Evolutionary conservation across 129 eudicot genomes (phyloP).

Genomic region (Solidago caesia): DNA sequence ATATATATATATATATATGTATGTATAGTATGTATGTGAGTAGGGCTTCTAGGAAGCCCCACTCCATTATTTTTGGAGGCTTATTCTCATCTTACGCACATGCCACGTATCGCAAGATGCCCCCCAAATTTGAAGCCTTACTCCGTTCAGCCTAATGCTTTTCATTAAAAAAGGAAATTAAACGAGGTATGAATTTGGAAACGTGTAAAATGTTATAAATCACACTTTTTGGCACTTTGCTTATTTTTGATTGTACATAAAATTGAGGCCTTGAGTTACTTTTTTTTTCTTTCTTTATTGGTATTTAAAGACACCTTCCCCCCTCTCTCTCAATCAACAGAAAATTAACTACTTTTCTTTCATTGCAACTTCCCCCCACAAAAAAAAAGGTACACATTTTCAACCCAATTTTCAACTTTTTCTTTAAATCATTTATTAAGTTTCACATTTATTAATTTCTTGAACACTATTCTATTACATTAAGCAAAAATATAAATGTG

Average conservation of each 20-base stretch:
- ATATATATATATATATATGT: no score
- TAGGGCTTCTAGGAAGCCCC: no score
- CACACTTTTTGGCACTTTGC: conserved; percentile 59
- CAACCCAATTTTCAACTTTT: conserved; percentile 5
- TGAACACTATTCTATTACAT: background rate
- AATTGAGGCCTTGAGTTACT: conserved; percentile 31
- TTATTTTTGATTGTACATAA: conserved; percentile 41
- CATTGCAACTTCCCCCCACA: conserved; percentile 25
- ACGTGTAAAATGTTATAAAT: conserved; percentile 49
- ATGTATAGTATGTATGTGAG: no score
- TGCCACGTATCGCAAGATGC: no score
- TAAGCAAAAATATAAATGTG: background rate
- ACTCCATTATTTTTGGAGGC: no score
- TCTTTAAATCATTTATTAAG: background rate
- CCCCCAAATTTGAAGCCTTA: no score
- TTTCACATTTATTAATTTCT: background rate
- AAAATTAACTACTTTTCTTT: conserved; percentile 24
- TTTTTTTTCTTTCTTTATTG: background rate
- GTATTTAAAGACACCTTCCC: conserved; percentile 40
- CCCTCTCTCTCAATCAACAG: conserved; percentile 20
- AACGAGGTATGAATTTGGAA: no score
- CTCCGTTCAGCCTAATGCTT: no score
- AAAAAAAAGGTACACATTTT: conserved; percentile 23
- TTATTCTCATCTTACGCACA: no score
- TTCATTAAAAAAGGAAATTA: no score